Percentiles rank a stretch among this genome's conserved stretches.
These are phyloP conservation scores for Dactylellina parvicollis DNA, from an alignment of 2,329 filamentous ascomycete species.

Conservation along the genomic window DNA sequence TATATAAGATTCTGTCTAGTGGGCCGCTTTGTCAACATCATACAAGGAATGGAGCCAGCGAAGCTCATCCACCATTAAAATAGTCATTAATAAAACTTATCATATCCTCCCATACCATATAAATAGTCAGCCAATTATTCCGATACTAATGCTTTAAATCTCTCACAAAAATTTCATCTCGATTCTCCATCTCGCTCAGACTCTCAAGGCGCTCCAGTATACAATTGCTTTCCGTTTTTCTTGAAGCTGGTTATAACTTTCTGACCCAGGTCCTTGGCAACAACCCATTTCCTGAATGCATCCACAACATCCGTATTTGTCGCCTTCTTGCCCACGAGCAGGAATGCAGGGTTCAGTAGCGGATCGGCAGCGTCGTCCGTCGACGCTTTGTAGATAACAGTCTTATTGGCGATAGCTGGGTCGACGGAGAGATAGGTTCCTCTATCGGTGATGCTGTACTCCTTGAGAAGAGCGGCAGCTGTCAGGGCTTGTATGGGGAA, in stretches of 20 bases:
- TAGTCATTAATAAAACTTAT: too few species aligned
- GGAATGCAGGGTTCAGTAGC: slow-evolving; percentile 63
- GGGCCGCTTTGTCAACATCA: too few species aligned
- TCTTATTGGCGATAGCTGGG: slow-evolving; percentile 59
- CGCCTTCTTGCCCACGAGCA: slow-evolving; percentile 61
- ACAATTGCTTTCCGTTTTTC: slow-evolving; percentile 61
- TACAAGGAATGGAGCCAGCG: not conserved
- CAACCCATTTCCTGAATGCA: slow-evolving; percentile 62
- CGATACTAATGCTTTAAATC: too few species aligned
- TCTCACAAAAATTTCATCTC: too few species aligned
- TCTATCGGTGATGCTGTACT: slow-evolving; percentile 65
- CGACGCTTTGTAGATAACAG: slow-evolving; percentile 61
- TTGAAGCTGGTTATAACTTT: slow-evolving; percentile 61
- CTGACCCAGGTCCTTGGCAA: slow-evolving; percentile 60
- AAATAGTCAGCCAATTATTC: too few species aligned
- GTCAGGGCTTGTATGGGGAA: slow-evolving; percentile 65
- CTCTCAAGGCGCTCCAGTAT: slow-evolving; percentile 60
- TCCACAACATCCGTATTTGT: slow-evolving; percentile 60
- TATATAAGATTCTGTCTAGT: too few species aligned
- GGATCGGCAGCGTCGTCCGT: slow-evolving; percentile 61
- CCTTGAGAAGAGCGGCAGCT: slow-evolving; percentile 62
- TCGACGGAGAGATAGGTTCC: slow-evolving; percentile 64
- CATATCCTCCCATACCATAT: too few species aligned
- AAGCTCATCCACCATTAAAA: too few species aligned
- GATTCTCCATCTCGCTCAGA: not conserved